Percentiles rank a stretch among this genome's conserved stretches.
Evolutionary conservation across 169 alveolate genomes (phyloP).

Genomic region (Miamiensis avidus): DNA sequence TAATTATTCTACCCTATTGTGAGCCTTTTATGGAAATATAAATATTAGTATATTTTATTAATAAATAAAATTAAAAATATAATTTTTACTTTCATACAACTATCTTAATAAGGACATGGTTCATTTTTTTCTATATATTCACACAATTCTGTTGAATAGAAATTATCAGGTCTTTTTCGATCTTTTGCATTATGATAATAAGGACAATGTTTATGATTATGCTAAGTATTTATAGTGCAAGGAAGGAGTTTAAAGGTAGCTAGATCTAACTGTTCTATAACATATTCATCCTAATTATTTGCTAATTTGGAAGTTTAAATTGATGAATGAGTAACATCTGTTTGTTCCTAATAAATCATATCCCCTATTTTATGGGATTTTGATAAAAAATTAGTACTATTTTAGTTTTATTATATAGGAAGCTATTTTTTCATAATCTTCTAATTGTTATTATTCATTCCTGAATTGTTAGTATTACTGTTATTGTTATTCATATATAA

Average conservation of each 20-base stretch:
- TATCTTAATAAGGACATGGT: background rate
- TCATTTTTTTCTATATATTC: constrained; percentile 20
- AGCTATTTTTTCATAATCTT: background rate
- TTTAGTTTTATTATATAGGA: too few species aligned
- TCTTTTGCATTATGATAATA: constrained; percentile 24
- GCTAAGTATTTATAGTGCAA: constrained; percentile 4
- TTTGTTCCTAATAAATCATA: background rate
- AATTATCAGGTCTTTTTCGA: constrained; percentile 20
- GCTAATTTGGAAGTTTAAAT: background rate
- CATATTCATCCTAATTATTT: constrained; percentile 1
- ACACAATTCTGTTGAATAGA: constrained; percentile 12
- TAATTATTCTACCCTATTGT: constrained; percentile 71
- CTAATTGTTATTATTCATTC: too few species aligned
- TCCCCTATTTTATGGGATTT: background rate
- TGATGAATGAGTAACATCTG: constrained; percentile 17
- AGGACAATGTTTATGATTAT: constrained; percentile 18
- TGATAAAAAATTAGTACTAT: background rate
- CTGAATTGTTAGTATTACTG: background rate
- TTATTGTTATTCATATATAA: too few species aligned
- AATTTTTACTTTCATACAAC: background rate
- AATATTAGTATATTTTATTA: too few species aligned
- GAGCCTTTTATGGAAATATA: constrained; percentile 31
- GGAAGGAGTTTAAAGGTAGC: background rate
- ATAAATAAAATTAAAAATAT: too few species aligned
- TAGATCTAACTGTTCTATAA: constrained; percentile 9